Evolutionary conservation across 768 basidiomycete genomes (phyloP).

Genomic region (Termitomyces sp.): DNA sequence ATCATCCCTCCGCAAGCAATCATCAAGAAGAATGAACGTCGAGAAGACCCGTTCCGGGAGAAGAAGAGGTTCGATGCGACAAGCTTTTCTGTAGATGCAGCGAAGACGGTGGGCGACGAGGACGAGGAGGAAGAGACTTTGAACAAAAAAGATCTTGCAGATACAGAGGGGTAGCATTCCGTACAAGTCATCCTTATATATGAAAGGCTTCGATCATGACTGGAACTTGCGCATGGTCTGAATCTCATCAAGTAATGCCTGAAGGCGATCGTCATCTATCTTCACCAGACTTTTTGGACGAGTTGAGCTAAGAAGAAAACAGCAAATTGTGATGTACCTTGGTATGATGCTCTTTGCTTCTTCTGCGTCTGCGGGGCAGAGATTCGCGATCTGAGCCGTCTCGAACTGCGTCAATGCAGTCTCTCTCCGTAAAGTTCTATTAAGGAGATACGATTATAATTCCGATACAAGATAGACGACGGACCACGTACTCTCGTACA

Average conservation of each 20-base stretch:
- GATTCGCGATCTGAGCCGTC: slow-evolving; percentile 87
- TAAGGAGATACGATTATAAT: background rate
- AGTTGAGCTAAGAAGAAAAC: background rate
- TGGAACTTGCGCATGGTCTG: slow-evolving; percentile 91
- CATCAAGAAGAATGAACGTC: slow-evolving; percentile 51
- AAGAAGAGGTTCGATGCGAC: slow-evolving; percentile 65
- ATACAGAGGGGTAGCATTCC: slow-evolving; percentile 43
- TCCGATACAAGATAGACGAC: background rate
- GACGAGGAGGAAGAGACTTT: slow-evolving; percentile 32
- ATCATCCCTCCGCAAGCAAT: slow-evolving; percentile 69
- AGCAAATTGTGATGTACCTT: slow-evolving; percentile 44
- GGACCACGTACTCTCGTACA: slow-evolving; percentile 72
- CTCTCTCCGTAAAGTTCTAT: slow-evolving; percentile 74
- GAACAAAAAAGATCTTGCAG: slow-evolving; percentile 40
- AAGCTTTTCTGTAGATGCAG: slow-evolving; percentile 33
- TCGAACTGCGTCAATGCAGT: slow-evolving; percentile 83
- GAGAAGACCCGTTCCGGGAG: slow-evolving; percentile 63
- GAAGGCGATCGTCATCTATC: slow-evolving; percentile 82
- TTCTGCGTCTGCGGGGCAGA: slow-evolving; percentile 83
- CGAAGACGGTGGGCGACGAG: slow-evolving; percentile 26
- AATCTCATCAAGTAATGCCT: slow-evolving; percentile 80
- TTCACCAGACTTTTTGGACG: slow-evolving; percentile 60
- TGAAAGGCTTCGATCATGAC: slow-evolving; percentile 35
- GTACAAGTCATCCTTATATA: background rate
- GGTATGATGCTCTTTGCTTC: slow-evolving; percentile 91